These are phyloP conservation scores for Pecoramyces ruminantium DNA, from an alignment of 192 early-diverging fungal genomes.

Conservation along the genomic window DNA sequence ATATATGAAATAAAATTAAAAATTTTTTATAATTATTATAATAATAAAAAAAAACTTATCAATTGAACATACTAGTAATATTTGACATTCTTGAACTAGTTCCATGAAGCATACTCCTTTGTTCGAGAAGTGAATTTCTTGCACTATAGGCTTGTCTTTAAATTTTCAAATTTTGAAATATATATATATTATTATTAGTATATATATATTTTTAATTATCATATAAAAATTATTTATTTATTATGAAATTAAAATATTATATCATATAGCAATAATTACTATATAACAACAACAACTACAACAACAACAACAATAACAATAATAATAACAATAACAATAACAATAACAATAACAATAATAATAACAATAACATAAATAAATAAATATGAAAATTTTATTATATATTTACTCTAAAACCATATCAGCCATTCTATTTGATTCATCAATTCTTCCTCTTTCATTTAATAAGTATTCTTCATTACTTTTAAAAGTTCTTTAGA, in stretches of 20 bases:
- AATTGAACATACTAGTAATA: constrained; percentile 24
- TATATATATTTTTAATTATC: too few relatives aligned
- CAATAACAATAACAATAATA: neutral
- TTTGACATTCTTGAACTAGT: constrained; percentile 31
- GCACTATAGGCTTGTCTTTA: constrained; percentile 57
- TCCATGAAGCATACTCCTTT: constrained; percentile 33
- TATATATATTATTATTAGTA: neutral
- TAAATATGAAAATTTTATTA: too few relatives aligned
- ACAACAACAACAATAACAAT: too few relatives aligned
- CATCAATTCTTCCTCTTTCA: constrained; percentile 52
- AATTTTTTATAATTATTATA: neutral
- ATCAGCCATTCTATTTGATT: constrained; percentile 55
- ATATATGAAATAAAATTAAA: neutral
- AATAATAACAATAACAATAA: constrained; percentile 2
- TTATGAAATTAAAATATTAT: too few relatives aligned
- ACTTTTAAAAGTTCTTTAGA: constrained; percentile 3
- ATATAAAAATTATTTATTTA: too few relatives aligned
- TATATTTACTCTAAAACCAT: constrained; percentile 52
- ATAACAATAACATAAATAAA: too few relatives aligned
- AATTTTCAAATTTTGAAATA: neutral
- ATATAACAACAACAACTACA: too few relatives aligned
- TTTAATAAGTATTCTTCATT: constrained; percentile 45
- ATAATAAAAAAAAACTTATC: neutral
- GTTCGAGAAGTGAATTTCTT: constrained; percentile 41
- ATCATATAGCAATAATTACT: too few relatives aligned